Percentiles rank a stretch among this genome's conserved stretches.
phyloP scores from a whole-genome alignment of 106 monocot species.

The Alisma plantagoaquatica region DNA sequence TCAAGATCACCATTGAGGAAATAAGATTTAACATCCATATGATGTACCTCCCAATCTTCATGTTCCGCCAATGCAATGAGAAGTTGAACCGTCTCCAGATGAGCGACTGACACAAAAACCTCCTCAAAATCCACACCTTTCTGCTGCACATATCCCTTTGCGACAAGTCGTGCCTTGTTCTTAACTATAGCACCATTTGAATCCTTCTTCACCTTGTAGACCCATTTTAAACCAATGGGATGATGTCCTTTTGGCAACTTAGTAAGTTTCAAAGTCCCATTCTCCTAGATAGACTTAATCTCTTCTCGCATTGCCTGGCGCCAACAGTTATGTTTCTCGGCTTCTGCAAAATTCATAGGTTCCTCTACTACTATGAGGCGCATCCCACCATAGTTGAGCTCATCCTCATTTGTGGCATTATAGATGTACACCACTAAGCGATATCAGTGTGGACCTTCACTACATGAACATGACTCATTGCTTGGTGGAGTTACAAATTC shows the following conservation, averaged over 20 bases:
- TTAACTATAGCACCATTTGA: no score
- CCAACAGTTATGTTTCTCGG: not conserved
- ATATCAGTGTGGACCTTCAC: no score
- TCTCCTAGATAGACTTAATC: not conserved
- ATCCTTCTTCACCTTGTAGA: constrained; percentile 3
- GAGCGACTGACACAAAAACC: not conserved
- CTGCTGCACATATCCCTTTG: not conserved
- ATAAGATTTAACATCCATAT: no score
- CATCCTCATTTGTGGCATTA: no score
- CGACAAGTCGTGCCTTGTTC: not conserved
- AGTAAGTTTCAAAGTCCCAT: not conserved
- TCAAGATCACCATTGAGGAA: no score
- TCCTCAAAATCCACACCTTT: no score
- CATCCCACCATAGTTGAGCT: no score
- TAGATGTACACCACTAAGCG: no score
- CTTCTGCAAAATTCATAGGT: not conserved
- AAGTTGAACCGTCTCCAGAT: not conserved
- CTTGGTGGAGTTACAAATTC: no score
- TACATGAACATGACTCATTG: no score
- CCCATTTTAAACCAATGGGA: constrained; percentile 2
- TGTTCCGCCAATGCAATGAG: not conserved
- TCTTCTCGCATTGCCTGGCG: not conserved
- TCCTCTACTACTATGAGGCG: no score
- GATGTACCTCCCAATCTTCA: not conserved
- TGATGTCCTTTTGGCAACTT: not conserved